Base-by-base conservation (phyloP, 1,284 basidiomycete genomes). In the Cystobasidiaceae sp. region DNA sequence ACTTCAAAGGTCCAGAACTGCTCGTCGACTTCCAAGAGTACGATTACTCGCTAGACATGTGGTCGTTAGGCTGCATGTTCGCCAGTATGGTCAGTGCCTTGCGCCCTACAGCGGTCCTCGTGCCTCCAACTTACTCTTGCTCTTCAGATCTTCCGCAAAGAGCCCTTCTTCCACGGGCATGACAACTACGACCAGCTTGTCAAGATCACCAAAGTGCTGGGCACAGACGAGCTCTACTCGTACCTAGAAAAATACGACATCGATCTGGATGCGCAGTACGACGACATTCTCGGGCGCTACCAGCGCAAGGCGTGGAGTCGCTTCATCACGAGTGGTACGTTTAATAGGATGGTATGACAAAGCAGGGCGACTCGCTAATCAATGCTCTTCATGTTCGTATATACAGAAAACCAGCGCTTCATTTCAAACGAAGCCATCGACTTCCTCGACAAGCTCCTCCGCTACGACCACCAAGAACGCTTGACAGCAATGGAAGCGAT, bases 141-240 rank as follows among this genome's bases (percentile, higher is more conserved):
- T 32, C 25, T 43, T 44, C 72, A 94, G 91, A 98, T 98, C 75
- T 97, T 98, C 85, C 86, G 94, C 71, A 97, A 97, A 79, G 94
- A 98, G 76, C 94, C 94, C 13, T 96, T 98, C 81, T 98, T 98
- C 85, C 94, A 98, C 75, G 94, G 94, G 13, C 93, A 97, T 76
- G 93, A 97, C 79, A 98, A 98, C 78, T 96, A 94, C 75, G 96
- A 98, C 79, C 94, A 98, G 76, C 81, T 98, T 52, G 94, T 97
- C 74, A 97, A 97, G 81, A 98, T 98, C 70, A 87, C 92, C 66
- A 97, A 97, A 79, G 93, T 98, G 51, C 83, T 98, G 57, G 94
- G 94, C 21, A 97, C 94, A 4, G 94, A 97, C 72, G 93, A 93
- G 74, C 80, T 98, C 21, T 96, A 91, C 76, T 82, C 85, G 54